Evolutionary conservation across 2,329 filamentous ascomycete genomes (phyloP).

Genomic region (Fusarium sp.): DNA sequence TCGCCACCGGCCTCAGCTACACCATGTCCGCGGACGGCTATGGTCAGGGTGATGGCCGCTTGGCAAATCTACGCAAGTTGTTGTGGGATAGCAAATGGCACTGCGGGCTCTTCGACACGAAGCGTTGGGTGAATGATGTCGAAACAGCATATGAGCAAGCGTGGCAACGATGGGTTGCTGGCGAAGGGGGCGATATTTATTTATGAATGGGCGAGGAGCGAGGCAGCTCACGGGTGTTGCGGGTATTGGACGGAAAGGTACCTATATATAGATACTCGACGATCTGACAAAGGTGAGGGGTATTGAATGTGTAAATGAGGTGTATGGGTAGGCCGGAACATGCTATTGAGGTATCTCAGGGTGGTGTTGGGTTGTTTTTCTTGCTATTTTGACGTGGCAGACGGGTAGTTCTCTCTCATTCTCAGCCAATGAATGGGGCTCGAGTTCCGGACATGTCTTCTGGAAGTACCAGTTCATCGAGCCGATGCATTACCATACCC

Average conservation of each 20-base stretch:
- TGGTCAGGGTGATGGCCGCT: conserved; percentile 69
- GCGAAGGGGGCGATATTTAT: conserved; percentile 93
- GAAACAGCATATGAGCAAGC: conserved; percentile 89
- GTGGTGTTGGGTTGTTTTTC: conserved; percentile 18
- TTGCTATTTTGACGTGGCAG: background rate
- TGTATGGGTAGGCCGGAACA: conserved; percentile 8
- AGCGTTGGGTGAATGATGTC: conserved; percentile 88
- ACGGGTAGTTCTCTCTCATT: background rate
- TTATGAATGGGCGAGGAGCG: conserved; percentile 53
- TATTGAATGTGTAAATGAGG: conserved; percentile 12
- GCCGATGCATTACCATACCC: background rate
- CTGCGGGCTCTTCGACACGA: conserved; percentile 90
- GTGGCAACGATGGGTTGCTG: conserved; percentile 87
- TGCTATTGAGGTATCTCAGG: conserved; percentile 1
- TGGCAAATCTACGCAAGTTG: conserved; percentile 81
- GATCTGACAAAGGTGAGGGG: background rate
- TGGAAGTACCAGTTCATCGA: conserved; percentile 5
- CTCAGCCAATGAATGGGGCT: background rate
- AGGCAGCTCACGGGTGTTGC: background rate
- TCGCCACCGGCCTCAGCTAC: conserved; percentile 74
- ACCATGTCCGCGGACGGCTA: conserved; percentile 52
- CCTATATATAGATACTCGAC: background rate
- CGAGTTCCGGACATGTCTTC: background rate
- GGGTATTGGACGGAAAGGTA: background rate
- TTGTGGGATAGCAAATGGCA: conserved; percentile 86